Evolutionary conservation across 2,329 filamentous ascomycete species (phyloP), one percentile per base, ranked within the genome.

Genomic region (Paecilomyces sp.): DNA sequence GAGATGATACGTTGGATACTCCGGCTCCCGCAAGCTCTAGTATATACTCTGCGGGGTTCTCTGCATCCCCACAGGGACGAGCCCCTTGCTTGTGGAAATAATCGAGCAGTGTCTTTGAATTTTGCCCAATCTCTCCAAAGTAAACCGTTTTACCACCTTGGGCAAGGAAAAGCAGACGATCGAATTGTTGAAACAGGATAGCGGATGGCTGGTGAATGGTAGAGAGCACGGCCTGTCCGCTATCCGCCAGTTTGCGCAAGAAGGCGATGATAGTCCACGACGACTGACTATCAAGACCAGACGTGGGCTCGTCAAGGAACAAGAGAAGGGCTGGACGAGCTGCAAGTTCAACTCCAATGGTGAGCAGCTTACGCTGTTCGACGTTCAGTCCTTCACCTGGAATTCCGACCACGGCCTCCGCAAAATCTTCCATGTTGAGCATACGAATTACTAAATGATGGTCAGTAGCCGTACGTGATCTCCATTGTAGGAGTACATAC

Each of bases 161-260:
- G 1, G 84, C 84, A 0, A 89, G 77, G 68, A 89, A 85, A 0
- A 88, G 73, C 1, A 88, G 72, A 1, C 80, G 77, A 62, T 88
- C 85, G 55, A 88, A 96, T 61, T 90, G 86, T 72, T 96, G 89
- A 79, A 97, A 96, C 54, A 96, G 81, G 79, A 95, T 90, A 47
- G 91, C 91, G 12, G 90, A 93, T 13, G 92, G 92, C 73, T 97
- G 92, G 72, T 97, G 92, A 62, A 97, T 96, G 0, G 92, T 96
- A 76, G 91, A 95, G 13, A 97, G 84, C 69, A 97, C 88, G 25
- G 92, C 91, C 72, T 94, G 91, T 9, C 92, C 92, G 60, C 85
- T 87, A 73, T 93, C 89, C 66, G 91, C 90, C 36, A 97, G 80
- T 76, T 93, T 95, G 74, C 93, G 88, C 47, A 97, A 82, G 24